Evolutionary conservation across 2,329 filamentous ascomycete species (phyloP).

Genomic region (Balansia obtecta): DNA sequence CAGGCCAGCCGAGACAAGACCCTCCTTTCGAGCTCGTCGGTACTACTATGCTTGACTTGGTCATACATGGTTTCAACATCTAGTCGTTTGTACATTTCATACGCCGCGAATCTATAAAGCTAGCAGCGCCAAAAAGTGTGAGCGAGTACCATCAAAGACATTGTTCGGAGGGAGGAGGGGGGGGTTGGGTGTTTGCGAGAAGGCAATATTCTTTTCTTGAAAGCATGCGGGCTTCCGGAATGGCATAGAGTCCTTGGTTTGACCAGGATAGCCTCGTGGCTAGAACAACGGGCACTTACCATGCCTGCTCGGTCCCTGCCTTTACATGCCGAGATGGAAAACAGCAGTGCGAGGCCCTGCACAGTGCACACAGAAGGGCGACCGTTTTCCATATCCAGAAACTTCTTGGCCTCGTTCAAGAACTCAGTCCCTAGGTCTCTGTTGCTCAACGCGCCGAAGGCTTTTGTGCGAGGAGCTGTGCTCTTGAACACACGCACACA

Average conservation of each 20-base stretch:
- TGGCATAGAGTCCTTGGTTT: not conserved
- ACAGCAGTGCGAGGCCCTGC: slow-evolving; percentile 12
- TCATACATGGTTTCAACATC: slow-evolving; percentile 6
- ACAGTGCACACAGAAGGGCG: slow-evolving; percentile 11
- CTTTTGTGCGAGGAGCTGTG: slow-evolving; percentile 12
- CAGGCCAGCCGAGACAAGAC: slow-evolving; percentile 9
- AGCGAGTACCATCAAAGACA: not conserved
- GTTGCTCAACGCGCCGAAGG: slow-evolving; percentile 5
- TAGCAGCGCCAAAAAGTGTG: not conserved
- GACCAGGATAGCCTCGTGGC: not conserved
- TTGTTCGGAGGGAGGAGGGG: not conserved
- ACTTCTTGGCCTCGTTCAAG: slow-evolving; percentile 13
- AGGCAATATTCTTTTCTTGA: not conserved
- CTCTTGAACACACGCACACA: no score
- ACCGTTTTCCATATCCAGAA: slow-evolving; percentile 11
- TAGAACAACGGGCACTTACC: slow-evolving; percentile 3
- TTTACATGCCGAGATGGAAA: slow-evolving; percentile 8
- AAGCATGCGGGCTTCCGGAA: not conserved
- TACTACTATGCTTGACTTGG: slow-evolving; percentile 3
- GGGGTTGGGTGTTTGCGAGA: no score
- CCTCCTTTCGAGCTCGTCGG: not conserved
- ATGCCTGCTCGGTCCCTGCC: slow-evolving; percentile 8
- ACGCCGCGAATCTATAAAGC: slow-evolving; percentile 13
- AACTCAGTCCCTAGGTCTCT: slow-evolving; percentile 11
- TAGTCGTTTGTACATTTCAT: slow-evolving; percentile 10